Evolutionary conservation across 306 rosid genomes (phyloP).

Genomic region (Ceratonia siliqua): DNA sequence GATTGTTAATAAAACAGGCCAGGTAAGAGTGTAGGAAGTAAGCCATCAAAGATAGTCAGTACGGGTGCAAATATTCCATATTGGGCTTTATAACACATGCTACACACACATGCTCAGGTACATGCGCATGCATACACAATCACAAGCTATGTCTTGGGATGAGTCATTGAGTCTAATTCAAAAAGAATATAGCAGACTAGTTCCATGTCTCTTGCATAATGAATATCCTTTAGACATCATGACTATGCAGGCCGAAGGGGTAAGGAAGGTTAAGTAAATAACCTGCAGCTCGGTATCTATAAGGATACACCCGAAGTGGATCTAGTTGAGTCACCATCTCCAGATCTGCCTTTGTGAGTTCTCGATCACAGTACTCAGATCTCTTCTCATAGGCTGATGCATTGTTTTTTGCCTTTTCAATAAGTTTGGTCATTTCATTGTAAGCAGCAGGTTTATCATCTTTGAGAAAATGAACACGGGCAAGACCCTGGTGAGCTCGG

Average conservation of each 20-base stretch:
- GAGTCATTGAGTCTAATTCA: neutral
- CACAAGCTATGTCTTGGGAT: neutral
- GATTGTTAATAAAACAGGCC: neutral
- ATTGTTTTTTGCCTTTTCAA: conserved; percentile 67
- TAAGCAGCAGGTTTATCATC: conserved; percentile 70
- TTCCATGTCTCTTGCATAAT: neutral
- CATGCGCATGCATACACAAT: neutral
- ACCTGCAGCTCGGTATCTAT: conserved; percentile 99
- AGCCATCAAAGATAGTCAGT: neutral
- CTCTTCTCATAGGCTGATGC: conserved; percentile 94
- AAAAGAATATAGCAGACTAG: neutral
- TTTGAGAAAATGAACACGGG: conserved; percentile 80
- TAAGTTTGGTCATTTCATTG: conserved; percentile 82
- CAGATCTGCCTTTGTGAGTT: conserved; percentile 72
- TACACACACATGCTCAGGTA: neutral
- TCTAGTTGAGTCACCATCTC: conserved; percentile 84
- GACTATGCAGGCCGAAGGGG: conserved; percentile 1
- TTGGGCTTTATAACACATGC: neutral
- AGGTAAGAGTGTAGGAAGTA: too few relatives aligned
- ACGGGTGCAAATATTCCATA: neutral
- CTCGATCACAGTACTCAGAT: conserved; percentile 89
- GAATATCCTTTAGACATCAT: neutral
- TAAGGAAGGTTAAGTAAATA: conserved; percentile 18
- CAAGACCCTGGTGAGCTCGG: conserved; percentile 96
- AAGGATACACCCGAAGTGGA: conserved; percentile 91